A percentile compares a stretch with the other conserved stretches of the same genome.
phyloP scores from a whole-genome alignment of 1,284 basidiomycete genomes.

The Ustilago bromivora region DNA sequence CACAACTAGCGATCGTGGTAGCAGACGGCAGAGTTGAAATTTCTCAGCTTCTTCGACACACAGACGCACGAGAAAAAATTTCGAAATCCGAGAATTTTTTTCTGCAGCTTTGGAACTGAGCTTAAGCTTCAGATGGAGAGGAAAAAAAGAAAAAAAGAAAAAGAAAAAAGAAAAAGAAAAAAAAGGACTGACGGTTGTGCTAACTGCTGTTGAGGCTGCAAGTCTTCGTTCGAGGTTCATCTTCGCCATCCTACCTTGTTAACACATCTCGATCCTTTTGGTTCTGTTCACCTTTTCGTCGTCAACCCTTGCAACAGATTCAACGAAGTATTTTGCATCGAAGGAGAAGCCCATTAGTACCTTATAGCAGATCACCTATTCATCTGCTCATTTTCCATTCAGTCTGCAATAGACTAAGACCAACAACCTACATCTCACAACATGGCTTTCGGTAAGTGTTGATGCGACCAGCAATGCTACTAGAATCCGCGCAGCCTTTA shows the following conservation, averaged over 20 bases:
- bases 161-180: neutral
- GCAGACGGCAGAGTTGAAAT: slow-evolving; percentile 23
- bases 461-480: neutral
- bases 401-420: slow-evolving; percentile 32
- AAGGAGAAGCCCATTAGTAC: slow-evolving; percentile 1
- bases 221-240: slow-evolving; percentile 9
- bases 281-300: slow-evolving; percentile 18
- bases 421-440: slow-evolving; percentile 20
- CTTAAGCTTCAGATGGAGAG: slow-evolving; percentile 8
- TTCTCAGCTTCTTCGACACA: neutral
- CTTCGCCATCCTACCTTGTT: slow-evolving; percentile 17
- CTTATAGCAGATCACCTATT: slow-evolving; percentile 16
- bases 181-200: slow-evolving; percentile 9
- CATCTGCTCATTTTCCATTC: slow-evolving; percentile 12
- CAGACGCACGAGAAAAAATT: slow-evolving; percentile 50
- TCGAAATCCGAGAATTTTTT: slow-evolving; percentile 50
- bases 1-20: slow-evolving; percentile 28
- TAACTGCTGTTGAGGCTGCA: slow-evolving; percentile 10
- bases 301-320: slow-evolving; percentile 9
- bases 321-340: slow-evolving; percentile 8
- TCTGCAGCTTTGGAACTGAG: slow-evolving; percentile 19
- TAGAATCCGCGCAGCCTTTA: neutral
- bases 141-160: slow-evolving; percentile 15
- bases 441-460: slow-evolving; percentile 51
- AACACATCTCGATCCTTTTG: slow-evolving; percentile 6